Conservation (phyloP, 805 yeast genomes). For the Metschnikowia continentalis region DNA sequence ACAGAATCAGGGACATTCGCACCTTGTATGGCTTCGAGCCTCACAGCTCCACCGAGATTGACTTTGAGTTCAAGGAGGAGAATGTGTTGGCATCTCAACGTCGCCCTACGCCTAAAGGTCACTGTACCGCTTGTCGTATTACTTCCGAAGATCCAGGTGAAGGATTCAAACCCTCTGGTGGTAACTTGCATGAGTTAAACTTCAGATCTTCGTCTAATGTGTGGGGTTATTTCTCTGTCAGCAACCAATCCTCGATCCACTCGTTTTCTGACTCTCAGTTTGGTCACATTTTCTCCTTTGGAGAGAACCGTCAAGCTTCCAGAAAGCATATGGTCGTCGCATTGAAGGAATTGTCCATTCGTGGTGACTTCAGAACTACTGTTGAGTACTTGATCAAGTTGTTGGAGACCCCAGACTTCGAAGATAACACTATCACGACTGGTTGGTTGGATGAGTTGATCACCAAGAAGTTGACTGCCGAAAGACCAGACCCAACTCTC, state of each 20-base stretch:
- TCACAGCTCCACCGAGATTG: conserved; percentile 83
- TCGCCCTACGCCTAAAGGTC: conserved; percentile 94
- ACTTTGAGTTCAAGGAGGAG: conserved; percentile 78
- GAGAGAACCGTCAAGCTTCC: conserved; percentile 96
- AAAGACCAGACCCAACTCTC: conserved; percentile 86
- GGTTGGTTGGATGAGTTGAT: conserved; percentile 99
- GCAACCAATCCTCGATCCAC: conserved; percentile 94
- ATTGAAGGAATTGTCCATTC: conserved; percentile 87
- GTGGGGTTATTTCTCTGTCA: conserved; percentile 99
- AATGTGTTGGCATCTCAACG: conserved; percentile 76
- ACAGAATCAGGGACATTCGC: conserved; percentile 90
- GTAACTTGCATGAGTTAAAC: conserved; percentile 91
- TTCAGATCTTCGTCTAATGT: conserved; percentile 96
- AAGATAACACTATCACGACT: conserved; percentile 93
- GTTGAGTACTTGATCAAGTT: conserved; percentile 94
- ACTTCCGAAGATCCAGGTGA: conserved; percentile 99
- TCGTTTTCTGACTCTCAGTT: conserved; percentile 98
- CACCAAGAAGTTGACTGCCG: conserved; percentile 89
- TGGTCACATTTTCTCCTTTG: conserved; percentile 98
- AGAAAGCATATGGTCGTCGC: conserved; percentile 99
- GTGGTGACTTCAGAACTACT: conserved; percentile 98
- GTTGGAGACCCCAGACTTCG: conserved; percentile 94
- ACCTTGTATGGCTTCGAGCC: conserved; percentile 94
- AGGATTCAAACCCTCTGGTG: conserved; percentile 98
- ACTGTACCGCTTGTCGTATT: conserved; percentile 98